Evolutionary conservation across 2,329 filamentous ascomycete species (phyloP), one percentile per base, ranked within the genome.

Genomic region (Aureobasidium namibiae): DNA sequence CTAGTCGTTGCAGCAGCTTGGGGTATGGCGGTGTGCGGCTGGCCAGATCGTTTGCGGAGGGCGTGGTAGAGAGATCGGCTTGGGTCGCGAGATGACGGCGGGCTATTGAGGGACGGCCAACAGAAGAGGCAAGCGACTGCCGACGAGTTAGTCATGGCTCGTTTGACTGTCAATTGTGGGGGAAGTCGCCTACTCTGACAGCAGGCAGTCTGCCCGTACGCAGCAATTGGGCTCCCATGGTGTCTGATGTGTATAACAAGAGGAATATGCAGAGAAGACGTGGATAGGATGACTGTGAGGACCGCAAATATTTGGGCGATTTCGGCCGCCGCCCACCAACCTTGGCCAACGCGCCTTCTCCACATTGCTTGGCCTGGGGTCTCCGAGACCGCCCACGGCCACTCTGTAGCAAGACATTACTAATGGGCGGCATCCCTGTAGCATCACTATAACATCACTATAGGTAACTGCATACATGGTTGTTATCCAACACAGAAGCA

Each of bases 21-120:
- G 87, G 80, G 75, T 96, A 96, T 29, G 89, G 89, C 48, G 90
- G 89, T 65, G 82, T 85, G 64, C 85, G 82, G 29, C 81, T 78
- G 58, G 77, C 74, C 63, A 80, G 64, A 54, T 77, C 71, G n/a
- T 69, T 50, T 34, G 63, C 61, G 5, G 63, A 58, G 33, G 62
- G 60, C 21, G 60, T 45, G 21, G 54, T 45, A 48, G 52, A 34
- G 21, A 45, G 50, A 33, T 59, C 61, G 34, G 65, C 62, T n/a
- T 68, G 63, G 14, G 69, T 71, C 13, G 70, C 70, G 59, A 72
- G 67, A 42, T 59, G 64, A 31, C 69, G 67, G 21, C 63, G 61
- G 21, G 62, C 61, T 49, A 49, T 41, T 44, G 52, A 46, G 31
- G 7, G 8, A 18, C 60, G 41, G 7, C 21, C n/a, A 44, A 33